Conservation (phyloP, 257 asterid species). For the Solanum ossicruentum region DNA sequence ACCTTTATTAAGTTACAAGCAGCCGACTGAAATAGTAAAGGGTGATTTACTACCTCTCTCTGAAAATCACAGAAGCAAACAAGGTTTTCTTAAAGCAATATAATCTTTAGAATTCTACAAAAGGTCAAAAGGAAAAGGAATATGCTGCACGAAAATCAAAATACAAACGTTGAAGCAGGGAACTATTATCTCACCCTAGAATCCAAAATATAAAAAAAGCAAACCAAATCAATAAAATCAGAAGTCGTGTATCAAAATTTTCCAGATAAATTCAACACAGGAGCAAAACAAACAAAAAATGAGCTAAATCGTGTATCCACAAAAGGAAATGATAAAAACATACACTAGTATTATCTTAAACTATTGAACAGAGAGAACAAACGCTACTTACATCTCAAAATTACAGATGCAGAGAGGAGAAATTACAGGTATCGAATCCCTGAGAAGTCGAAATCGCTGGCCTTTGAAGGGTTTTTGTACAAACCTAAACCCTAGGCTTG, state of each 20-base stretch:
- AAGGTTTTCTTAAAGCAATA: not conserved
- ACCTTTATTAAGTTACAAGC: not conserved
- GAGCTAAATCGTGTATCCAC: not conserved
- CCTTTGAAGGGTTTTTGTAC: not conserved
- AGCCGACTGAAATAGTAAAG: not conserved
- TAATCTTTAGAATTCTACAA: not conserved
- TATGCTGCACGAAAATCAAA: not conserved
- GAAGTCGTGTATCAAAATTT: not conserved
- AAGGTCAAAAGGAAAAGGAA: not conserved
- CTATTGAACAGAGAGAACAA: not conserved
- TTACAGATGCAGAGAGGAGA: not conserved
- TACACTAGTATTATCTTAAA: not conserved
- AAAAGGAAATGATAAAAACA: not conserved
- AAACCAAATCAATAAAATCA: not conserved
- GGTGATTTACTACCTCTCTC: not conserved
- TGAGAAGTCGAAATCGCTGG: not conserved
- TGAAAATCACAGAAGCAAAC: not conserved
- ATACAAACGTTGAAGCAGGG: not conserved
- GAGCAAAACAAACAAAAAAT: not conserved
- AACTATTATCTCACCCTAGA: no score
- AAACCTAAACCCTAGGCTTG: not conserved
- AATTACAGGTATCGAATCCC: not conserved
- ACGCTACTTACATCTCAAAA: not conserved
- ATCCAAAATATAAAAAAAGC: not conserved
- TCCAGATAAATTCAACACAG: not conserved